Base-by-base conservation (phyloP, 2,329 filamentous ascomycete species). In the Lithohypha guttulata region DNA sequence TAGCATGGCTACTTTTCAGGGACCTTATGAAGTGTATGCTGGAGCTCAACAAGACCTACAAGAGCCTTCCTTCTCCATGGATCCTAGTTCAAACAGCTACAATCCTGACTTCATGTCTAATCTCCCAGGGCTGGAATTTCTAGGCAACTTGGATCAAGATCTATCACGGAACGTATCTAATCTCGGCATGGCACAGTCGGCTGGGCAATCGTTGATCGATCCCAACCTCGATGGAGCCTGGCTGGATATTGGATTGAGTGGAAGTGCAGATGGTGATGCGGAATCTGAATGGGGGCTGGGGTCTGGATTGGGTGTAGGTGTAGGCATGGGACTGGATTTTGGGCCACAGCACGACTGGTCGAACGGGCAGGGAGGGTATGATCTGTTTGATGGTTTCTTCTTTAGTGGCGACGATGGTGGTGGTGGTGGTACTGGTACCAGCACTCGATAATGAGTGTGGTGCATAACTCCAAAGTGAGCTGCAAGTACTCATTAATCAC, bases 381-480 rank as follows among this genome's bases (percentile, higher is more conserved):
- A 71, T 59, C 49, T 73, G 21, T 65, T 73, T 47, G 68, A 71
- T 49, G 70, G 68, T 3, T 73, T 69, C 52, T 73, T 72, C 53
- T 73, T 73, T 56, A 70, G 70, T 7, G 63, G 60, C 18, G 53
- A 39, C 19, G 32, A 29, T 19, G 22, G 28, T n/a, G 17, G 18
- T n/a, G 29, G 26, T 14, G 9, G 4, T 4, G 4, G 15, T 10
- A 4, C 26, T n/a, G n/a, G n/a, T n/a, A n/a, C n/a, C n/a, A n/a
- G n/a, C n/a, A n/a, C n/a, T n/a, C n/a, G n/a, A n/a, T n/a, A n/a
- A n/a, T n/a, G n/a, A n/a, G n/a, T n/a, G n/a, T n/a, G n/a, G n/a
- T n/a, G n/a, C n/a, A n/a, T n/a, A n/a, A n/a, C n/a, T n/a, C n/a
- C n/a, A n/a, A n/a, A n/a, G n/a, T n/a, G n/a, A n/a, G n/a, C n/a